phyloP scores from a whole-genome alignment of 2,329 filamentous ascomycete species.

The Aspergillus sp. region DNA sequence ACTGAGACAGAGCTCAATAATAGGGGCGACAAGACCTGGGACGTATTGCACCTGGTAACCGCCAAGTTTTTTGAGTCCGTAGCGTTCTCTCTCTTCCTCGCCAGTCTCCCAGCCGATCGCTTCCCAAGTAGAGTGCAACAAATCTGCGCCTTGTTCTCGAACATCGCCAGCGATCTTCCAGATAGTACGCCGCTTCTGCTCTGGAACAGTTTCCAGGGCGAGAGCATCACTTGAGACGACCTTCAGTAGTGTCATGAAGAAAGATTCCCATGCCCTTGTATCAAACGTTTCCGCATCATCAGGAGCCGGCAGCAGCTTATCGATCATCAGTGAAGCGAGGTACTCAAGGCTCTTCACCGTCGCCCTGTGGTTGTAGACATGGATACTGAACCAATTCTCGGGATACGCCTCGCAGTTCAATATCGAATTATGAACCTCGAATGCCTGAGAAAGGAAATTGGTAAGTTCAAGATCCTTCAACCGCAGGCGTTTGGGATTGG shows the following conservation, averaged over 20 bases:
- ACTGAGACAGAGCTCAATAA: slow-evolving; percentile 90
- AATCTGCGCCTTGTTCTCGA: slow-evolving; percentile 81
- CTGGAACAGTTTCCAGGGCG: slow-evolving; percentile 91
- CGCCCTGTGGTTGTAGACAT: slow-evolving; percentile 90
- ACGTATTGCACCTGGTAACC: slow-evolving; percentile 99
- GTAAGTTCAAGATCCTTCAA: slow-evolving; percentile 76
- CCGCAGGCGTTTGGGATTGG: slow-evolving; percentile 71
- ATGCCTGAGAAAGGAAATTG: slow-evolving; percentile 71
- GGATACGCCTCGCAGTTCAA: slow-evolving; percentile 89
- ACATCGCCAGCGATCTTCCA: slow-evolving; percentile 99
- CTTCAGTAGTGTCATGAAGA: slow-evolving; percentile 85
- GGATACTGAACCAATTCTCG: slow-evolving; percentile 82
- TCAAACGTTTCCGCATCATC: slow-evolving; percentile 92
- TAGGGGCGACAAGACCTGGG: slow-evolving; percentile 82
- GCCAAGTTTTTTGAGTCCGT: slow-evolving; percentile 79
- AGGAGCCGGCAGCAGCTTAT: slow-evolving; percentile 79
- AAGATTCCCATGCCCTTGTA: slow-evolving; percentile 89
- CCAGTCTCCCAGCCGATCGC: slow-evolving; percentile 95
- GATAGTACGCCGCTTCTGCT: slow-evolving; percentile 92
- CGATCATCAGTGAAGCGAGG: slow-evolving; percentile 74
- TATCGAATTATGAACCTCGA: slow-evolving; percentile 86
- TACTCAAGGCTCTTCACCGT: slow-evolving; percentile 84
- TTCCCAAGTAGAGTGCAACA: slow-evolving; percentile 85
- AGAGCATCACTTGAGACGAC: slow-evolving; percentile 86
- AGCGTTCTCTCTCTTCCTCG: slow-evolving; percentile 72